These are phyloP conservation scores for Trichoderma gracile DNA, from an alignment of 2,329 filamentous ascomycete genomes.

Conservation along the genomic window DNA sequence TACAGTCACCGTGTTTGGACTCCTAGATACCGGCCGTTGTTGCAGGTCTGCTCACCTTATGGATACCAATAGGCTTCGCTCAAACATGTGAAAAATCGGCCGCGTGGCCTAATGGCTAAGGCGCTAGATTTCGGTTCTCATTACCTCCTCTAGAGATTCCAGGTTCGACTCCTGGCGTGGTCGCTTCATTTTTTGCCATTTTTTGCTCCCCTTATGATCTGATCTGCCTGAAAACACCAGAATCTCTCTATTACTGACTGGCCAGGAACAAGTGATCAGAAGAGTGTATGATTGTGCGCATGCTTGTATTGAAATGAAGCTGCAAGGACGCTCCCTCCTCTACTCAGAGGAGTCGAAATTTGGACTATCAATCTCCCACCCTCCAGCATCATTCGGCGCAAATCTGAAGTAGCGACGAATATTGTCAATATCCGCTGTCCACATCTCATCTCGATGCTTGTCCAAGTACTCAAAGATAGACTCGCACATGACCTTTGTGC, in stretches of 20 bases:
- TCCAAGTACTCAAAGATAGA: constrained; percentile 16
- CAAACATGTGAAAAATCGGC: constrained; percentile 27
- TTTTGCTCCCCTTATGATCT: neutral
- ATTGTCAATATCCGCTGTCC: constrained; percentile 2
- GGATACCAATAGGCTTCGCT: neutral
- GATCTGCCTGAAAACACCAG: no score
- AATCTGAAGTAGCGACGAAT: constrained; percentile 12
- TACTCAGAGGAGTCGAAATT: neutral
- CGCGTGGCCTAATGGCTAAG: constrained; percentile 43
- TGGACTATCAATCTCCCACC: constrained; percentile 1
- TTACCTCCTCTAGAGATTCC: constrained; percentile 38
- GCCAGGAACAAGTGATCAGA: no score
- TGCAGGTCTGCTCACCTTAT: fast-evolving
- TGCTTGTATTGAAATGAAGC: no score
- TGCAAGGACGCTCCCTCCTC: no score
- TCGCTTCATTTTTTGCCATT: constrained; percentile 29
- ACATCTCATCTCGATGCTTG: neutral
- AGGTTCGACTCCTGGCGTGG: constrained; percentile 43
- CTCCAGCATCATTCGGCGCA: neutral
- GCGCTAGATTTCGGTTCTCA: constrained; percentile 40
- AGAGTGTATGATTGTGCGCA: no score
- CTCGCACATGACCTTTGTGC: constrained; percentile 22
- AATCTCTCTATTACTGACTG: no score
- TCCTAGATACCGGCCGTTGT: no score
- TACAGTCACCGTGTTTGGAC: neutral